These are phyloP conservation scores for Limnanthes douglasii DNA, from an alignment of 345 rosid genomes.

Conservation along the genomic window DNA sequence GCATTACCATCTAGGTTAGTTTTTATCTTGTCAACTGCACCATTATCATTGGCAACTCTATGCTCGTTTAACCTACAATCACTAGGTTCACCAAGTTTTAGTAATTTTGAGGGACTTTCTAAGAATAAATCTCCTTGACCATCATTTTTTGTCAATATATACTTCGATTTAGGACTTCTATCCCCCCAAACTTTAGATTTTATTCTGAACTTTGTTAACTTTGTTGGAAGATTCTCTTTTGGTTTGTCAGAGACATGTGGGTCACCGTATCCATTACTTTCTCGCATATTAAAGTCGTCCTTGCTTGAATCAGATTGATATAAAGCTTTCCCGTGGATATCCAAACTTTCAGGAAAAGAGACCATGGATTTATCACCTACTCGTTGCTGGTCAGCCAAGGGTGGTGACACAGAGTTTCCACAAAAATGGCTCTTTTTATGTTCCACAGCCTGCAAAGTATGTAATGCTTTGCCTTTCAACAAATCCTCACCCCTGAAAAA, in stretches of 20 bases:
- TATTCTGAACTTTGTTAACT: conserved; percentile 37
- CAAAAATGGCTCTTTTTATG: no score
- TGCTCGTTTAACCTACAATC: no score
- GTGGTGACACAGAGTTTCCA: conserved; percentile 6
- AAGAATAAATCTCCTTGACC: no score
- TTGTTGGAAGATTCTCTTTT: conserved; percentile 27
- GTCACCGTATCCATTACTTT: conserved; percentile 12
- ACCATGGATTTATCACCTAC: conserved; percentile 8
- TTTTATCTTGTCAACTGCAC: no score
- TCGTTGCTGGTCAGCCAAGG: conserved; percentile 1
- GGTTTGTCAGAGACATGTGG: conserved; percentile 17
- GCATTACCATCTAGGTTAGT: no score
- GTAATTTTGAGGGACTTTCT: no score
- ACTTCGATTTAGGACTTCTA: no score
- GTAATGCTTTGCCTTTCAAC: conserved; percentile 13
- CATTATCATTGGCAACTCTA: no score
- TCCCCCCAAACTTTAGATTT: conserved; percentile 21
- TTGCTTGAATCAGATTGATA: conserved; percentile 7
- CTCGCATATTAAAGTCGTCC: conserved; percentile 2
- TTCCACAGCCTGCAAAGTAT: conserved; percentile 8
- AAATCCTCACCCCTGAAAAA: conserved; percentile 35
- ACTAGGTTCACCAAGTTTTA: no score
- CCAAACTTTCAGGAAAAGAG: conserved; percentile 1
- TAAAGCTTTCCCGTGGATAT: conserved; percentile 4
- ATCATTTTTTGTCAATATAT: no score